Evolutionary conservation across 2,329 filamentous ascomycete genomes (phyloP), one percentile per base, ranked within the genome.

Genomic region (Aureobasidium sp.): DNA sequence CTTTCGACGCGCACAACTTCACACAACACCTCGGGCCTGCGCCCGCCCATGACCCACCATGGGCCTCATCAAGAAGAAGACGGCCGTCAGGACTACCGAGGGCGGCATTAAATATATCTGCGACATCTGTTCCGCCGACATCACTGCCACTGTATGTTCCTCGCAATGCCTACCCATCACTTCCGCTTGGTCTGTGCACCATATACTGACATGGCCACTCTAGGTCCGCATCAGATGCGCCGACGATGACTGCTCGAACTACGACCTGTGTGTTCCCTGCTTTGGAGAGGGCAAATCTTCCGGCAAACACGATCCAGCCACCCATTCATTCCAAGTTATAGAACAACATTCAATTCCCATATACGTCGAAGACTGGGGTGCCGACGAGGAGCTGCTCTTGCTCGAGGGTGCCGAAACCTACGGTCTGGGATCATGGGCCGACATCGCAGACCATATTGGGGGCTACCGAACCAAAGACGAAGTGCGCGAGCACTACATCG

Each of bases 261-360:
- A 97, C 74, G 94, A 99, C 73, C 86, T 99, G 58, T 99, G 94
- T 73, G 94, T 99, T 41, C 88, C 90, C 60, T 99, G 94, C 76
- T 99, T 99, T 75, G 83, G 90, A 37, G 87, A 88, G 67, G 93
- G 91, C 66, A 85, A 90, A 69, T 81, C 84, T 49, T 90, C 90
- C 65, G 89, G 90, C 69, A 87, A 89, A 62, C 94, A 99, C 74
- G 87, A 95, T 67, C 93, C 94, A 8, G 83, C 86, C 5, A 89
- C 89, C 14, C 94, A 99, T 76, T 81, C 90, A 15, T 99, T 87
- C 74, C 88, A 90, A 65, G 94, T 99, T 37, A 97, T 99, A 67
- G 94, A 99, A 74, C 94, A 97, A 71, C 96, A 99, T 72, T 97
- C 93, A 0, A 96, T 99, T 55, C 94, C 94, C 0, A 97, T 99